A percentile compares a stretch with the other conserved stretches of the same genome.
Evolutionary conservation across 768 basidiomycete species (phyloP).

Genomic region (Aureoboletus auriporus): DNA sequence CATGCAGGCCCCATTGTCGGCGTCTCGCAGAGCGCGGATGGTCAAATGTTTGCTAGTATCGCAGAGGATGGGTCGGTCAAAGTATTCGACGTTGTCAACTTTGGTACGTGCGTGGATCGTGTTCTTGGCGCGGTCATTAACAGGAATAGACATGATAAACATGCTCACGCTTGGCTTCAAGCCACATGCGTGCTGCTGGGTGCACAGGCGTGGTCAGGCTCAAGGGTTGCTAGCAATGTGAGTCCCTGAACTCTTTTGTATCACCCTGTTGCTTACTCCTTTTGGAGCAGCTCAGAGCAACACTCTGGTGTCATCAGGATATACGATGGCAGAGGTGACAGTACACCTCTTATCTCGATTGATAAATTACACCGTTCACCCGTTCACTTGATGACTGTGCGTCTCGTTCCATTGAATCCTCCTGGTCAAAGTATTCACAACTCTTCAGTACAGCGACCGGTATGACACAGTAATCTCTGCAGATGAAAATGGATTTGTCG

Average conservation of each 20-base stretch:
- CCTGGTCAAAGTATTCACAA: not conserved
- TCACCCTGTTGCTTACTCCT: conserved; percentile 11
- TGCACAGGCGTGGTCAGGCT: conserved; percentile 84
- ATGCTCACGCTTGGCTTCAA: conserved; percentile 86
- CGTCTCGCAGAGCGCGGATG: conserved; percentile 87
- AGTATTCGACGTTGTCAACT: conserved; percentile 97
- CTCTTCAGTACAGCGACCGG: conserved; percentile 75
- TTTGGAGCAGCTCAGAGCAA: conserved; percentile 64
- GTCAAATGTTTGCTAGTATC: conserved; percentile 86
- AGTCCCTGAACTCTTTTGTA: conserved; percentile 27
- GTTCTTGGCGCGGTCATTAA: not conserved
- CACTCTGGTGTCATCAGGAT: conserved; percentile 72
- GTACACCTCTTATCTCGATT: conserved; percentile 70
- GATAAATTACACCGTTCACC: conserved; percentile 80
- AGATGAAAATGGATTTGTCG: conserved; percentile 91
- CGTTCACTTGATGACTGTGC: conserved; percentile 86
- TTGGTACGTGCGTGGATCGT: conserved; percentile 57
- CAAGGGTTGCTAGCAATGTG: conserved; percentile 87
- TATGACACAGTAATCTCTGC: conserved; percentile 92
- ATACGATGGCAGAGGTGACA: conserved; percentile 90
- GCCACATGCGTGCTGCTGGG: conserved; percentile 92
- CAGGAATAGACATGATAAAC: conserved; percentile 89
- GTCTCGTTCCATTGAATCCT: conserved; percentile 25
- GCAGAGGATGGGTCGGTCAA: conserved; percentile 91
- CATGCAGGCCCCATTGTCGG: conserved; percentile 76